Evolutionary conservation across 2,329 filamentous ascomycete genomes (phyloP), one percentile per base, ranked within the genome.

Genomic region (Cercospora sp.): DNA sequence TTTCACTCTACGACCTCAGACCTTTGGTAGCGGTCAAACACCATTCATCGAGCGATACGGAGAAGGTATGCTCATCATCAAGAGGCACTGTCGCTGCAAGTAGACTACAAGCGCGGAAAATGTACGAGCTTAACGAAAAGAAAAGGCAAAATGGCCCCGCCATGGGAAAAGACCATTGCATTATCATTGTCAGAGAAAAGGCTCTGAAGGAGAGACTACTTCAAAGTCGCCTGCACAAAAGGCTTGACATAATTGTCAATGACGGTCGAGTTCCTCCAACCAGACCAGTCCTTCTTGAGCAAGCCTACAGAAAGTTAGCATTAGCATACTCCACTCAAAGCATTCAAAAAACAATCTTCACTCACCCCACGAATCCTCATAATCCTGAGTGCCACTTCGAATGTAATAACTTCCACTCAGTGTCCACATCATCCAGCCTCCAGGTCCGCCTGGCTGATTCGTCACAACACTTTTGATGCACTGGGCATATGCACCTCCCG

Each of bases 361-460:
- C 75, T 66, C 45, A 76, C 76, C 77, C 86, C 86, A 89, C 0
- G 79, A 77, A 77, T 89, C 87, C 30, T 89, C 86, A 61, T 77
- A 83, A 72, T 88, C 86, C 74, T 87, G 85, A 0, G 66, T 80
- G 0, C 86, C 86, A 5, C 78, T 74, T 1, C 86, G 79, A 65
- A 85, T 82, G 71, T 89, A 89, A 73, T 89, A 89, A 73, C 72
- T 75, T 7, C 73, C 73, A n/a, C 69, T 81, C 16, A 90, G 63
- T 28, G 87, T 87, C 85, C 87, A 88, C 66, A 79, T 77, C 70
- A 77, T 85, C 80, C 76, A 85, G 83, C 86, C 86, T 86, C 7
- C 86, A 84, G 0, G 82, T 81, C 77, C 84, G 80, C 72, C 83
- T 10, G 65, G 66, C 43, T 71, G 79, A 58, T 79, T 76, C 0